These are phyloP conservation scores for Solanum dulcamara DNA, from an alignment of 257 asterid genomes.

Conservation along the genomic window DNA sequence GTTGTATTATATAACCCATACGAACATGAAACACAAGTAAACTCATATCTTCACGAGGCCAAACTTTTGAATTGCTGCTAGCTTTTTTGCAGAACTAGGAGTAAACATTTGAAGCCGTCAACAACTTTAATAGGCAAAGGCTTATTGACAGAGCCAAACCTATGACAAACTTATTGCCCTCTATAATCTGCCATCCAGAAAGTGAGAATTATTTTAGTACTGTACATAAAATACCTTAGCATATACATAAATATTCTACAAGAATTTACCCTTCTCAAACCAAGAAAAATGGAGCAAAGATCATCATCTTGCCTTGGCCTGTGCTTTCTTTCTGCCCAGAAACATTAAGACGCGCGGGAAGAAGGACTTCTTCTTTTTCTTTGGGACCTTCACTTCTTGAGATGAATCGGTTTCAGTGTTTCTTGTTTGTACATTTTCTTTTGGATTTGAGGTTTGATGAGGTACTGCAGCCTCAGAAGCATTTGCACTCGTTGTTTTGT, in stretches of 20 bases:
- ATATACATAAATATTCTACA: background rate
- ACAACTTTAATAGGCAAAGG: background rate
- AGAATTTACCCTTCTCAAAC: background rate
- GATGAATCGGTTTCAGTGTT: slow-evolving; percentile 41
- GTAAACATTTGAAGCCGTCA: background rate
- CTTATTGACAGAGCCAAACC: background rate
- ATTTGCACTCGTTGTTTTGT: slow-evolving; percentile 10
- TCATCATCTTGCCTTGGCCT: slow-evolving; percentile 19
- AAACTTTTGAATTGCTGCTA: background rate
- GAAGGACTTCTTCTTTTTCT: slow-evolving; percentile 63
- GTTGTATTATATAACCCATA: background rate
- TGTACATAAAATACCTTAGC: background rate
- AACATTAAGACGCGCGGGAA: slow-evolving; percentile 48
- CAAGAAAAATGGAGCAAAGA: slow-evolving; percentile 6
- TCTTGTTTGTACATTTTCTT: slow-evolving; percentile 20
- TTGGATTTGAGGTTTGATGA: slow-evolving; percentile 29
- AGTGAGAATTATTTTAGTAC: background rate
- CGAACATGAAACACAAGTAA: background rate
- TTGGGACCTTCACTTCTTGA: slow-evolving; percentile 23
- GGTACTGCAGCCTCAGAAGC: slow-evolving; percentile 7
- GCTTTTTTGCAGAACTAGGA: background rate
- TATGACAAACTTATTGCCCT: background rate
- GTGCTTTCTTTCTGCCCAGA: slow-evolving; percentile 31
- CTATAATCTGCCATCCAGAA: background rate
- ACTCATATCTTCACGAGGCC: background rate